Conservation (phyloP, 2,329 filamentous ascomycete genomes). For the Fusarium solani-melongenae region DNA sequence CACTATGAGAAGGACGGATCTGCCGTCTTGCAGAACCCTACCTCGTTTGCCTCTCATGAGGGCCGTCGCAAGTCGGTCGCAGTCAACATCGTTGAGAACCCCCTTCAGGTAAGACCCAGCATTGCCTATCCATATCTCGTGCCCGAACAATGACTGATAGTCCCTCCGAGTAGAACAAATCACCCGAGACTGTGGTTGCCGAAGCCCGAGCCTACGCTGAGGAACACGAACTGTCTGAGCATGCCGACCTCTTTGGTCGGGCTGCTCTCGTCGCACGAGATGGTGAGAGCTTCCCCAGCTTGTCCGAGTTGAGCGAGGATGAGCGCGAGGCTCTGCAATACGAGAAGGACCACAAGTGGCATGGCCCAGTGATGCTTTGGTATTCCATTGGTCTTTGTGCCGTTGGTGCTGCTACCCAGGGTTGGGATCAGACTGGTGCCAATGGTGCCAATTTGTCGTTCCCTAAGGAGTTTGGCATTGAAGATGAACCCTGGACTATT, state of each 20-base stretch:
- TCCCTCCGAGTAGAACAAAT: background rate
- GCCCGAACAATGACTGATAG: background rate
- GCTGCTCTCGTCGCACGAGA: constrained; percentile 52
- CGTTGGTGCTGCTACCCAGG: constrained; percentile 66
- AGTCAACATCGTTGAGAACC: background rate
- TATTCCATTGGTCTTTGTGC: constrained; percentile 64
- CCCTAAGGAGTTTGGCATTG: constrained; percentile 55
- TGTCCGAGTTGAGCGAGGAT: constrained; percentile 44
- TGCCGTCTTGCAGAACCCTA: background rate
- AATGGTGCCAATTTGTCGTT: constrained; percentile 73
- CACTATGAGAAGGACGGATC: background rate
- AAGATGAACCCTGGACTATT: constrained; percentile 56
- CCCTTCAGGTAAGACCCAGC: background rate
- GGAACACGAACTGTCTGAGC: constrained; percentile 59
- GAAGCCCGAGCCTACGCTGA: constrained; percentile 64
- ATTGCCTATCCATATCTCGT: background rate
- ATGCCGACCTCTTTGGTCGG: constrained; percentile 55
- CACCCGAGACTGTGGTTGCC: constrained; percentile 11
- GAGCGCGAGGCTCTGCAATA: constrained; percentile 51
- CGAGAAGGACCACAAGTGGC: constrained; percentile 70
- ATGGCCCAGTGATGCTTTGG: constrained; percentile 57
- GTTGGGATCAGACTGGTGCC: constrained; percentile 73
- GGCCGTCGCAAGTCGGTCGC: background rate
- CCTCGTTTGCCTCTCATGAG: background rate
- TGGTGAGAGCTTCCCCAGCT: constrained; percentile 36